Conservation (phyloP, 441 rosid genomes). For the Pelargonium fulgidum region DNA sequence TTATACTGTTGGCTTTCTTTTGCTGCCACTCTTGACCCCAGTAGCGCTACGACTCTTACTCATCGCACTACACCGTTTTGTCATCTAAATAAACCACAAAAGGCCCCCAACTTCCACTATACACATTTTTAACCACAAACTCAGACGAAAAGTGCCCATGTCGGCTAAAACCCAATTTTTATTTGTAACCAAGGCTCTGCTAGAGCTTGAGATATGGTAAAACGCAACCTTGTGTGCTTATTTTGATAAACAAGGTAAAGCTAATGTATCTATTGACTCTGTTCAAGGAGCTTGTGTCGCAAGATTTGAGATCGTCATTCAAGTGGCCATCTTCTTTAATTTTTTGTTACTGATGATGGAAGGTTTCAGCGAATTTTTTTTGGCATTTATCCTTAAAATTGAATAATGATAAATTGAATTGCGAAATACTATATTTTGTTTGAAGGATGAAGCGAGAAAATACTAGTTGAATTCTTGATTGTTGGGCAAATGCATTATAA, state of each 20-base stretch:
- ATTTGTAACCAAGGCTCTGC: neutral
- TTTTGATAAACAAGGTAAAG: neutral
- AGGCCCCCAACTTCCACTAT: neutral
- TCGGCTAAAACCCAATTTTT: neutral
- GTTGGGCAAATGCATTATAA: neutral
- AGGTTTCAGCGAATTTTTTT: neutral
- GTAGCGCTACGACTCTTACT: neutral
- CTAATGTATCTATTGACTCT: neutral
- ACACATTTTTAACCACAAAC: neutral
- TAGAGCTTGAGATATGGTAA: neutral
- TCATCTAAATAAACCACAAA: neutral
- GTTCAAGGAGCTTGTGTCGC: neutral
- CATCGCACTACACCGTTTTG: neutral
- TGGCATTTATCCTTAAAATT: neutral
- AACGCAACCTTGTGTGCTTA: neutral
- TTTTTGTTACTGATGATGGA: neutral
- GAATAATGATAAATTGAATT: neutral
- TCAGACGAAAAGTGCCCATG: neutral
- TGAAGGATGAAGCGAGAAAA: neutral
- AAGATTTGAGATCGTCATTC: constrained; percentile 1
- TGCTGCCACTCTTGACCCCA: neutral
- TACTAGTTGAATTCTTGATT: neutral
- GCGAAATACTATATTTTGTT: neutral
- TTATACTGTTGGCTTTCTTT: neutral
- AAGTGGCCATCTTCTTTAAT: neutral